Percentiles rank a stretch among this genome's conserved stretches.
Conservation (phyloP, 176 grass and related monocot genomes). For the Aegilops speltoides region DNA sequence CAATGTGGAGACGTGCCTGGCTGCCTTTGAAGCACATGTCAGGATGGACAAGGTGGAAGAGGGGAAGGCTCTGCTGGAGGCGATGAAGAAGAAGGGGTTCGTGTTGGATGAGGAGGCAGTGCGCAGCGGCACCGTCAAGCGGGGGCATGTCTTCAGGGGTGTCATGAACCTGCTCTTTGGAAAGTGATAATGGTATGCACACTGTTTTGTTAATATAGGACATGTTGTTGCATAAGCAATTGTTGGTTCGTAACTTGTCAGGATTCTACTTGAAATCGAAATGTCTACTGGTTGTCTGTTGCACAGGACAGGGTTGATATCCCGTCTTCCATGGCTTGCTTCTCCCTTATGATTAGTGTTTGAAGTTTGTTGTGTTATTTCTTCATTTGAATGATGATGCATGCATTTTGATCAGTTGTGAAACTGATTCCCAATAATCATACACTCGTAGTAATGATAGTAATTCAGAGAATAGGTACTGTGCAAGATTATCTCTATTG, state of each 20-base stretch:
- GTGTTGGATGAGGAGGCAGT: slow-evolving; percentile 54
- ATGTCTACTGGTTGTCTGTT: background rate
- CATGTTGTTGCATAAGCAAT: background rate
- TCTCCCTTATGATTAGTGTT: background rate
- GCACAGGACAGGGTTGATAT: background rate
- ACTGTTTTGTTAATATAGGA: background rate
- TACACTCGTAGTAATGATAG: background rate
- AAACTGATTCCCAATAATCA: background rate
- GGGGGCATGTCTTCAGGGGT: slow-evolving; percentile 58
- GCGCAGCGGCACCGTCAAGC: slow-evolving; percentile 59
- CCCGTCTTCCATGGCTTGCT: background rate
- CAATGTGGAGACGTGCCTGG: slow-evolving; percentile 59
- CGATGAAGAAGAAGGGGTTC: slow-evolving; percentile 76
- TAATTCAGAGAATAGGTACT: background rate
- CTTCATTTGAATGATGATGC: background rate
- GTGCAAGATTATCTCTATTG: background rate
- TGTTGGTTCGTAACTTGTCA: background rate
- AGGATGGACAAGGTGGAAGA: slow-evolving; percentile 57
- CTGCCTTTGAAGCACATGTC: slow-evolving; percentile 65
- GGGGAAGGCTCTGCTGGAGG: slow-evolving; percentile 60
- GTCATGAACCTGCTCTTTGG: slow-evolving; percentile 78
- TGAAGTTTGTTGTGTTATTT: background rate
- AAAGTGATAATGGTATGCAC: slow-evolving; percentile 36
- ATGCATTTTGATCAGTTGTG: background rate
- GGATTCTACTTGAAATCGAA: background rate